These are phyloP conservation scores for Trametes cingulata DNA, from an alignment of 768 basidiomycete species.

Conservation along the genomic window DNA sequence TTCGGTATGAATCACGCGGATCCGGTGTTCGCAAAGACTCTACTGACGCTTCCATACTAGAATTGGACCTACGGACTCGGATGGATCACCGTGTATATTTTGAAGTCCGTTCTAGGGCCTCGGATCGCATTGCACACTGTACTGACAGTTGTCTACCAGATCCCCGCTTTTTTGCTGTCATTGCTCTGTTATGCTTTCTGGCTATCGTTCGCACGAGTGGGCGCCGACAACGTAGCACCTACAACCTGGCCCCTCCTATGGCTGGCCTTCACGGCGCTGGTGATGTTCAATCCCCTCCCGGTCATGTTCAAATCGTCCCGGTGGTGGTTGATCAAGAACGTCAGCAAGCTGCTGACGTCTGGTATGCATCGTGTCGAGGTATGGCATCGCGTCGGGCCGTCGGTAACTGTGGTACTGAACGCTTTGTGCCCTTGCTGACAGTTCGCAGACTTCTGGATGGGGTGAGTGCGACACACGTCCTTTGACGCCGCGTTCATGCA, in stretches of 20 bases:
- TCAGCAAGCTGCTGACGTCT: slow-evolving; percentile 63
- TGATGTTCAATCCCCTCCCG: slow-evolving; percentile 79
- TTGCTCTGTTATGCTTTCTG: slow-evolving; percentile 80
- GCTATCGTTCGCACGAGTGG: slow-evolving; percentile 75
- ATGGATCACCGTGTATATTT: slow-evolving; percentile 80
- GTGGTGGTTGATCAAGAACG: slow-evolving; percentile 76
- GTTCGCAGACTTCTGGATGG: slow-evolving; percentile 91
- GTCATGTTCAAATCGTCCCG: slow-evolving; percentile 62
- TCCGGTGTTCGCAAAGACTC: neutral
- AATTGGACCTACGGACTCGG: slow-evolving; percentile 67
- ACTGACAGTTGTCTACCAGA: slow-evolving; percentile 39
- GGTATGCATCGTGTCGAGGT: slow-evolving; percentile 80
- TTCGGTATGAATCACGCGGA: slow-evolving; percentile 57
- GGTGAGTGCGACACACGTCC: slow-evolving; percentile 43
- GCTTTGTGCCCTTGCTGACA: slow-evolving; percentile 27
- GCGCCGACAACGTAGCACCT: slow-evolving; percentile 54
- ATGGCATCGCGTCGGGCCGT: no score
- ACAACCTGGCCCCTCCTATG: slow-evolving; percentile 82
- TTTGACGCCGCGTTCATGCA: neutral
- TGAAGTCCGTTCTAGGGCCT: slow-evolving; percentile 43
- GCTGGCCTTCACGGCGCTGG: slow-evolving; percentile 58
- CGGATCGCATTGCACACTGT: no score
- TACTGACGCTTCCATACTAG: slow-evolving; percentile 37
- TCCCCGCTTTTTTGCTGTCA: slow-evolving; percentile 78
- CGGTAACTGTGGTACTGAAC: neutral